phyloP scores from a whole-genome alignment of 306 rosid species.

The Castanea sativa region DNA sequence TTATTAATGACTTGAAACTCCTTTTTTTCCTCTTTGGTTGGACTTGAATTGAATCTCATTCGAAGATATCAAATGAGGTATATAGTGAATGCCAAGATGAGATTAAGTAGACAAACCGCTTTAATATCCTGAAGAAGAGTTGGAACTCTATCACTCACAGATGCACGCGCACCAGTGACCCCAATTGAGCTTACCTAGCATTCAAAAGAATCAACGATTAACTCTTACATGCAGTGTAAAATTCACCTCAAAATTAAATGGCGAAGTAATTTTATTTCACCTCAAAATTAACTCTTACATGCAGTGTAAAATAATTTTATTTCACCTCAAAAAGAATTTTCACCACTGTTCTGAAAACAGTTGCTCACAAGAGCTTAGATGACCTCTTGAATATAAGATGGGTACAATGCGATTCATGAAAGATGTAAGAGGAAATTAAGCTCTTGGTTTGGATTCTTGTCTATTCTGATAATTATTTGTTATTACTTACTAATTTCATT shows the following conservation, averaged over 20 bases:
- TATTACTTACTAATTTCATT: neutral
- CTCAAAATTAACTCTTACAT: neutral
- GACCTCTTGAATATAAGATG: neutral
- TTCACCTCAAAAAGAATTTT: no score
- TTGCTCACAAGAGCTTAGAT: neutral
- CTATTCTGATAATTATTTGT: neutral
- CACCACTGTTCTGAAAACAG: no score
- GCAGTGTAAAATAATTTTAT: neutral
- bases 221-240: neutral
- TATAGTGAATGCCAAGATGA: neutral
- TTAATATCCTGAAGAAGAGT: conserved; percentile 67
- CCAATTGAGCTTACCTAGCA: conserved; percentile 87
- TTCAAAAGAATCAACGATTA: conserved; percentile 22
- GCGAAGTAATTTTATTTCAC: neutral
- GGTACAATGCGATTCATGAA: neutral
- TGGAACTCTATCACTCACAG: conserved; percentile 62
- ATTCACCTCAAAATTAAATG: conserved; percentile 8
- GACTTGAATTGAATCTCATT: conserved; percentile 4
- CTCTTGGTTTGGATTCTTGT: neutral
- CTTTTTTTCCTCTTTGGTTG: no score
- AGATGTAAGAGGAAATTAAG: neutral
- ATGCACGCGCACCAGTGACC: conserved; percentile 87
- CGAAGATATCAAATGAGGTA: neutral
- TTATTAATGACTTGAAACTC: neutral
- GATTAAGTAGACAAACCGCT: conserved; percentile 53